Base-by-base conservation (phyloP, 805 yeast species). In the Ogataea henricii region DNA sequence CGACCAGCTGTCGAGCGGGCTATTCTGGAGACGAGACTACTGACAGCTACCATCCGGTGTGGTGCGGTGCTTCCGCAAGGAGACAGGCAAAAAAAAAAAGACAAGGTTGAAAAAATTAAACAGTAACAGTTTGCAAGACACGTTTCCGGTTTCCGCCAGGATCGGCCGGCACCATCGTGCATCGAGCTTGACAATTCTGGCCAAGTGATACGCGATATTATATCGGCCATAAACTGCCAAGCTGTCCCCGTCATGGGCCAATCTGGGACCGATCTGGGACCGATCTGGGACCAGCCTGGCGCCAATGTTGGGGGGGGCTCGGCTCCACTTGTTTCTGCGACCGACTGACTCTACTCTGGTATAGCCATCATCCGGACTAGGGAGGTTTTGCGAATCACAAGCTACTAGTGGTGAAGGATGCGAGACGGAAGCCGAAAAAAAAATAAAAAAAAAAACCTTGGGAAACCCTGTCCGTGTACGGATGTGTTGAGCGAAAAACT, bases 161-260 rank as follows among this genome's bases (percentile, higher is more conserved):
- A 39, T 39, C 42, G 42, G 42, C 42, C 42, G 42, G 42, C 42
- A 39, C 26, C 30, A 36, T 16, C 40, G 42, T 18, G 33, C 42
- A 27, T 39, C 42, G 42, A 39, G 42, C 33, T 36, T 22, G 17
- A 22, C 27, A 8, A 22, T 22, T 14, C n/a, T 21, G 29, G 17
- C 10, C 29, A 17, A 27, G 33, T 17, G 33, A 26, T 17, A 18
- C 20, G 23, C 33, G 42, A 39, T 39, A 39, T 17, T 39, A 39
- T 39, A 39, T 39, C 42, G 42, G 42, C 21, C 33, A 12, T 25
- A 39, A 26, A 5, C 5, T 3, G 18, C 18, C 13, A 13, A 37
- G 21, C 4, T 9, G 21, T 23, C 16, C n/a, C 35, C 35, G 30
- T 12, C 30, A 12, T 30, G 34, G 25, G 6, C 25, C 25, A 22